Evolutionary conservation across 441 rosid species (phyloP), one percentile per base, ranked within the genome.

Genomic region (Arabidopsis lyrata): DNA sequence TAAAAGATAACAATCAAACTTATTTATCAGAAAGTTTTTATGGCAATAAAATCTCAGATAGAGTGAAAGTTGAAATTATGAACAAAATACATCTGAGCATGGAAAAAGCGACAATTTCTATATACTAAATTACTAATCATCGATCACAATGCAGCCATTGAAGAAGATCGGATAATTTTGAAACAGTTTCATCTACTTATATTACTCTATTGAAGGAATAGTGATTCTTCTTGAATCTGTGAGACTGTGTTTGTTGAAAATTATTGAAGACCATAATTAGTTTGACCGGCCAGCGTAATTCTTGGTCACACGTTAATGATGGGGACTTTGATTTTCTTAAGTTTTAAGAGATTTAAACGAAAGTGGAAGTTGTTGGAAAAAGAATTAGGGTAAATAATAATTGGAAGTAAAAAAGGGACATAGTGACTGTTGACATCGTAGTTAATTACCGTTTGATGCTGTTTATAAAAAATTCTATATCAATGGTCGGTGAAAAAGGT

Each of bases 231-330:
- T 36, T 69, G 66, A 63, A 63, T 20, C 44, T 31, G 11, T 35
- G 39, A 68, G 16, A 47, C 75, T 69, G 47, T 69, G 47, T 76
- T 62, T 55, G 75, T 63, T 70, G 79, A 76, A 76, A 69, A 76
- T 70, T 58, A 76, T 76, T 70, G 75, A 63, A 56, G 75, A 75
- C 79, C 70, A 56, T 76, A 69, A 69, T 76, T 63, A 63, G 61
- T 76, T 76, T 76, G 79, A 76, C 79, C 61, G 48, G 61, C 66
- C 65, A 68, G 64, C 70, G 70, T 68, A 75, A 68, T 75, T 75
- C 64, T 68, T 75, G 79, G 79, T 54, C 70, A 68, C 65, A 68
- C 58, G 65, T 68, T 55, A 75, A 75, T 68, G 29, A 75, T 75
- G 58, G 22, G 15, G 48, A 35, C 38, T 62, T 54, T 62, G 69